Conservation (phyloP, 441 rosid species). For the Syzygium syzygioides region DNA sequence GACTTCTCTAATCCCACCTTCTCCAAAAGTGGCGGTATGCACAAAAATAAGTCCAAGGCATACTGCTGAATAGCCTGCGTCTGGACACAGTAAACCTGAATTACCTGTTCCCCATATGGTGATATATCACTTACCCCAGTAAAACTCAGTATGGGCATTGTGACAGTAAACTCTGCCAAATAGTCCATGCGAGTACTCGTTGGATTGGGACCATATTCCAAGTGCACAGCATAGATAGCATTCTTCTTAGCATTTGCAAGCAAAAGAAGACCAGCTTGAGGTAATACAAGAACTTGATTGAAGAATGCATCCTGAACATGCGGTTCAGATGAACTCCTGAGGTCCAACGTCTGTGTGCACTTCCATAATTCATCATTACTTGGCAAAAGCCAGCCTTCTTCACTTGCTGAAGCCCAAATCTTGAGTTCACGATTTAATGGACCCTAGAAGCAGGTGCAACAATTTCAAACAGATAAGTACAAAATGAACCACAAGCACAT, state of each 20-base stretch:
- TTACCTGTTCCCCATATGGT: constrained; percentile 51
- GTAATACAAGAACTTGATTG: constrained; percentile 72
- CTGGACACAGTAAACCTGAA: constrained; percentile 88
- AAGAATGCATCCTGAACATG: constrained; percentile 65
- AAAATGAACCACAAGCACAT: neutral
- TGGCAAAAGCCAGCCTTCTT: constrained; percentile 87
- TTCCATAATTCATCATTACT: constrained; percentile 66
- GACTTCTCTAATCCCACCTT: constrained; percentile 49
- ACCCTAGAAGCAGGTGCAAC: constrained; percentile 40
- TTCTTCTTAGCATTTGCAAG: constrained; percentile 93
- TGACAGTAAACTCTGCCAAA: constrained; percentile 80
- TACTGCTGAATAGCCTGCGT: constrained; percentile 94
- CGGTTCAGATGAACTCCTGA: constrained; percentile 65
- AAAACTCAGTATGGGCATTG: constrained; percentile 66
- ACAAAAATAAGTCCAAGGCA: constrained; percentile 70
- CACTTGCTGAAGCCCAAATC: constrained; percentile 73
- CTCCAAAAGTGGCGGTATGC: constrained; percentile 69
- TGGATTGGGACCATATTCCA: constrained; percentile 77
- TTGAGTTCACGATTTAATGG: constrained; percentile 80
- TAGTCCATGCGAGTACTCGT: constrained; percentile 73
- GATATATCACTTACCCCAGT: constrained; percentile 53
- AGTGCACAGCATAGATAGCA: constrained; percentile 81
- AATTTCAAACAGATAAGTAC: neutral
- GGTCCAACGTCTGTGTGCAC: constrained; percentile 72
- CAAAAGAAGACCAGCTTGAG: constrained; percentile 63